Evolutionary conservation across 768 basidiomycete genomes (phyloP).

Genomic region (Vararia minispora): DNA sequence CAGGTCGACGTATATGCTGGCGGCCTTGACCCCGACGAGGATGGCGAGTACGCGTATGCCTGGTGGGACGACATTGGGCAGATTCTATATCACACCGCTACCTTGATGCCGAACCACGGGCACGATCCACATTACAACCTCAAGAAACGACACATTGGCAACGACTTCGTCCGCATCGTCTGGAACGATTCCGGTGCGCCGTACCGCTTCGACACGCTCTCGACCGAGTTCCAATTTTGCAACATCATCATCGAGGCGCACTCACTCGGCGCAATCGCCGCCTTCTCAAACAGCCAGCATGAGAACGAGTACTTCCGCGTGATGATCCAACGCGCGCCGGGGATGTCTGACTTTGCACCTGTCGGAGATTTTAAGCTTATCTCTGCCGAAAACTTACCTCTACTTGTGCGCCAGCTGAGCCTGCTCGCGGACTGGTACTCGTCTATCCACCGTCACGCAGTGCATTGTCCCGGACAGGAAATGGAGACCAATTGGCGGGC

Average conservation of each 20-base stretch:
- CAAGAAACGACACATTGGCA: constrained; percentile 96
- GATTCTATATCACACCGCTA: constrained; percentile 90
- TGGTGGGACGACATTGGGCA: constrained; percentile 99
- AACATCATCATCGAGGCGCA: constrained; percentile 97
- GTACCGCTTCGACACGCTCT: constrained; percentile 85
- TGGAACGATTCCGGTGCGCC: constrained; percentile 95
- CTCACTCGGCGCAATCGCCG: constrained; percentile 72
- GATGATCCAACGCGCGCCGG: constrained; percentile 74
- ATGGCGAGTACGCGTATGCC: constrained; percentile 95
- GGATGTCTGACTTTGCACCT: constrained; percentile 92
- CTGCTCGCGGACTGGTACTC: constrained; percentile 87
- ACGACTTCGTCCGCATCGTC: constrained; percentile 91
- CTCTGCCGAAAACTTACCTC: constrained; percentile 75
- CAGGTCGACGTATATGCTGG: constrained; percentile 91
- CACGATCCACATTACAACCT: constrained; percentile 61
- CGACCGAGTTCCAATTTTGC: constrained; percentile 92
- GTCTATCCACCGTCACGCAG: constrained; percentile 67
- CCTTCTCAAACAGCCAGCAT: constrained; percentile 73
- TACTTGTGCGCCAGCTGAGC: constrained; percentile 82
- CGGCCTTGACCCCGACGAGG: constrained; percentile 80
- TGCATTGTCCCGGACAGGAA: constrained; percentile 60
- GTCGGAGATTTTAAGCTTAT: constrained; percentile 92
- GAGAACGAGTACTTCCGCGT: constrained; percentile 97
- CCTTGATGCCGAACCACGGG: constrained; percentile 82
- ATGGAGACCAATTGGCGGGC: constrained; percentile 85